These are phyloP conservation scores for Bacterosira constricta DNA, from an alignment of 108 stramenopile genomes.

Conservation along the genomic window DNA sequence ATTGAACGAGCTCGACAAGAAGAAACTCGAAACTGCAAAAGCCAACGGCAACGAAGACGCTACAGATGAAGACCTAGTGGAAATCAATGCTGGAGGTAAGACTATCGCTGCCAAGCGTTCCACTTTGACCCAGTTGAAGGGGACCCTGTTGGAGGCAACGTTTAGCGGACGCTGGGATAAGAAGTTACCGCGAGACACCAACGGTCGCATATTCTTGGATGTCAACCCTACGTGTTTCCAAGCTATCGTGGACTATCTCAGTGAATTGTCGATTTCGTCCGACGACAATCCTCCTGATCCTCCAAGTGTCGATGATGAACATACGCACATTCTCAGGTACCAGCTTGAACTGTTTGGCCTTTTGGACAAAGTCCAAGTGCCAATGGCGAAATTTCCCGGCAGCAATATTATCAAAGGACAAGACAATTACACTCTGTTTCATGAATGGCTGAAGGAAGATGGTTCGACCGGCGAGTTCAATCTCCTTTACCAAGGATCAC, in stretches of 20 bases:
- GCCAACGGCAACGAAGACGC: neutral
- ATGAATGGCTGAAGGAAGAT: slow-evolving; percentile 25
- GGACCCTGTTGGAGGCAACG: slow-evolving; percentile 5
- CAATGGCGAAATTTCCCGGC: neutral
- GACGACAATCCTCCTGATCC: neutral
- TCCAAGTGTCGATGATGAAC: slow-evolving; percentile 29
- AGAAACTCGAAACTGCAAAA: neutral
- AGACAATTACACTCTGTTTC: neutral
- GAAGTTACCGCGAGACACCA: neutral
- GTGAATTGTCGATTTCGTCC: slow-evolving; percentile 3
- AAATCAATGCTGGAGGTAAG: slow-evolving; percentile 18
- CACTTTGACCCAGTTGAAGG: slow-evolving; percentile 5
- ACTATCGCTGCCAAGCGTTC: neutral
- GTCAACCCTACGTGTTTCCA: slow-evolving; percentile 9
- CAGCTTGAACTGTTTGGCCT: slow-evolving; percentile 33
- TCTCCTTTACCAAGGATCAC: slow-evolving; percentile 28
- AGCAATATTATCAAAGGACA: slow-evolving; percentile 11
- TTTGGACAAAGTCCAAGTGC: too few species aligned
- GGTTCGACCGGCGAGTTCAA: neutral
- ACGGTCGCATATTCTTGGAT: slow-evolving; percentile 15
- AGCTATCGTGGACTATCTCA: slow-evolving; percentile 15
- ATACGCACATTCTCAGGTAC: slow-evolving; percentile 12
- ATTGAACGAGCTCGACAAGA: neutral
- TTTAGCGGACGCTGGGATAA: slow-evolving; percentile 28
- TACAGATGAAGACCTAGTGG: neutral